These are phyloP conservation scores for Russula emetica DNA, from an alignment of 768 basidiomycete genomes.

Conservation along the genomic window DNA sequence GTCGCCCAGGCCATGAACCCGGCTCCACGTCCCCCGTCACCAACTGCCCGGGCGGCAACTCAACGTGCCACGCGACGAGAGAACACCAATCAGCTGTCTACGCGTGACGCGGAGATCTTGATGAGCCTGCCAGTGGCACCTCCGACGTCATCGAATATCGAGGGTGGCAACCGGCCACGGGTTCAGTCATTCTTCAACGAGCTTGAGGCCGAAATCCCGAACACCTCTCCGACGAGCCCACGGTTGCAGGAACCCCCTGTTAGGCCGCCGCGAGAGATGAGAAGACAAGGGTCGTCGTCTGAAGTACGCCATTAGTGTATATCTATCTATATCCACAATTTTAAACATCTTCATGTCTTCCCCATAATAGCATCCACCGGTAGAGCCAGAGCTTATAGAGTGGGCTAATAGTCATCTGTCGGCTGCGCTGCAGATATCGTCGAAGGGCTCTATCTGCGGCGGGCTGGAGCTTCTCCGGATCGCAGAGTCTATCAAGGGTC, in stretches of 20 bases:
- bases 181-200: conserved; percentile 53
- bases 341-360: conserved; percentile 13
- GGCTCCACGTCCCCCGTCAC: conserved; percentile 91
- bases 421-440: conserved; percentile 49
- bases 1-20: conserved; percentile 98
- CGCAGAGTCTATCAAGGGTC: conserved; percentile 74
- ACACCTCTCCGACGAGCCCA: conserved; percentile 25
- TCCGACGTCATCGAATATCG: conserved; percentile 32
- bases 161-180: conserved; percentile 41
- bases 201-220: conserved; percentile 15
- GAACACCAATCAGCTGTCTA: conserved; percentile 77
- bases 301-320: conserved; percentile 21
- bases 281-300: conserved; percentile 40
- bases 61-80: conserved; percentile 84
- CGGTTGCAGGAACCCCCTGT: conserved; percentile 45
- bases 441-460: conserved; percentile 46
- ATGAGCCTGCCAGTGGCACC: conserved; percentile 60
- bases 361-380: conserved; percentile 22
- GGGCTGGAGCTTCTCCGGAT: conserved; percentile 82
- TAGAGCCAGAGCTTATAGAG: conserved; percentile 59
- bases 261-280: conserved; percentile 62
- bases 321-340: conserved; percentile 8
- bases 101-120: conserved; percentile 70
- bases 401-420: conserved; percentile 92
- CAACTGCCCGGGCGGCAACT: conserved; percentile 78